phyloP scores from a whole-genome alignment of 164 flowering plant species.

The Amborella trichopoda region DNA sequence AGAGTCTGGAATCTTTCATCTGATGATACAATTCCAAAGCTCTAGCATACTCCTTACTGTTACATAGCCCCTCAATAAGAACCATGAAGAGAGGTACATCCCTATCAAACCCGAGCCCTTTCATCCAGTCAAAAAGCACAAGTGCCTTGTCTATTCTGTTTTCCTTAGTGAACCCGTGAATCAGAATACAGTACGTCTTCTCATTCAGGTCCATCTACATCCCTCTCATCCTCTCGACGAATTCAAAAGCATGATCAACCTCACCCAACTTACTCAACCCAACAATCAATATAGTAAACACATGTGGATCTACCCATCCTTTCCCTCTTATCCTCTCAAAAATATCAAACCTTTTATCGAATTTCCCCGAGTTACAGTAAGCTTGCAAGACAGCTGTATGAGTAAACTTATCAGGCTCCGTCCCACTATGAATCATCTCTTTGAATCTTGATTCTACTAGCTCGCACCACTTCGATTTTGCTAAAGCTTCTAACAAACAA shows the following conservation, averaged over 20 bases:
- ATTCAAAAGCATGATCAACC: slow-evolving; percentile 58
- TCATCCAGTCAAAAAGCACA: slow-evolving; percentile 54
- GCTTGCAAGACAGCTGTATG: slow-evolving; percentile 54
- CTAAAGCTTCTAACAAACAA: slow-evolving; percentile 61
- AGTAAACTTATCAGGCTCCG: slow-evolving; percentile 43
- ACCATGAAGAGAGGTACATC: slow-evolving; percentile 51
- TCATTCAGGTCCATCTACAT: slow-evolving; percentile 37
- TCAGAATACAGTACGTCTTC: slow-evolving; percentile 49
- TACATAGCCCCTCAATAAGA: slow-evolving; percentile 62
- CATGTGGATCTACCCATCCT: slow-evolving; percentile 61
- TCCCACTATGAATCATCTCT: slow-evolving; percentile 53
- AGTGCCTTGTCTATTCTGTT: slow-evolving; percentile 52
- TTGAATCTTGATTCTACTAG: slow-evolving; percentile 46
- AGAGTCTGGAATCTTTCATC: slow-evolving; percentile 44
- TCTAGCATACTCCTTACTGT: slow-evolving; percentile 27
- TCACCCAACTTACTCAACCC: slow-evolving; percentile 58
- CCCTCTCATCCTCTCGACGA: slow-evolving; percentile 48
- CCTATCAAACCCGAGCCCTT: slow-evolving; percentile 28
- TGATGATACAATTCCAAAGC: slow-evolving; percentile 46
- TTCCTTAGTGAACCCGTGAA: slow-evolving; percentile 60
- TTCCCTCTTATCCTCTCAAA: slow-evolving; percentile 34
- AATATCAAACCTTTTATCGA: slow-evolving; percentile 46
- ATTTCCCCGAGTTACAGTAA: slow-evolving; percentile 52
- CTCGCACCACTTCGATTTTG: slow-evolving; percentile 28
- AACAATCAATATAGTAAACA: slow-evolving; percentile 37